Evolutionary conservation across 768 basidiomycete species (phyloP).

Genomic region (Collybia mongolica): DNA sequence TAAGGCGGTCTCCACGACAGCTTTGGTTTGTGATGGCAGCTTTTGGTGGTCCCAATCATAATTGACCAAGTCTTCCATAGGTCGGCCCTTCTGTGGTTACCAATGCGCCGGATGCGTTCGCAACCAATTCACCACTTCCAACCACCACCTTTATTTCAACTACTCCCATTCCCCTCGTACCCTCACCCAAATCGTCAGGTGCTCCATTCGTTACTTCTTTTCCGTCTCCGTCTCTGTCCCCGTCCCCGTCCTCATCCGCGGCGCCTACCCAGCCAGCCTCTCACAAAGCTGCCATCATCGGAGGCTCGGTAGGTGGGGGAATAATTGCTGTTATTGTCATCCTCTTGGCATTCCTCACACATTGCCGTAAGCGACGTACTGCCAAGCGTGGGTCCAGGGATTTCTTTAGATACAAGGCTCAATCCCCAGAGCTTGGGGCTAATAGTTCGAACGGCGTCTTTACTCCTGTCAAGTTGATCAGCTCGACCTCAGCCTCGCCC

Average conservation of each 20-base stretch:
- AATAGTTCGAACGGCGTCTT: not conserved
- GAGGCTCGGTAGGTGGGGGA: constrained; percentile 20
- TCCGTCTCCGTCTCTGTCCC: not conserved
- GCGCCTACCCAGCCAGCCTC: not conserved
- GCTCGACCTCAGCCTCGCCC: not conserved
- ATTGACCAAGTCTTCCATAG: constrained; percentile 13
- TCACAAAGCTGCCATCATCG: constrained; percentile 16
- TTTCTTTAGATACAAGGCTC: constrained; percentile 14
- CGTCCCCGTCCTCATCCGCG: not conserved
- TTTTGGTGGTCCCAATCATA: not conserved
- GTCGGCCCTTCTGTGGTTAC: constrained; percentile 20
- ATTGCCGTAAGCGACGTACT: constrained; percentile 7
- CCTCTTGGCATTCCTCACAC: constrained; percentile 6
- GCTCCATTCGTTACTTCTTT: not conserved
- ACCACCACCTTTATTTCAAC: constrained; percentile 3
- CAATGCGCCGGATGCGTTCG: constrained; percentile 33
- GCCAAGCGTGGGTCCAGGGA: constrained; percentile 8
- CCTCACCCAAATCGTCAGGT: not conserved
- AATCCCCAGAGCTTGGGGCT: constrained; percentile 2
- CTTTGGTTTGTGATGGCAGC: constrained; percentile 18
- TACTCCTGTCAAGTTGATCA: not conserved
- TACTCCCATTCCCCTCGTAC: no score
- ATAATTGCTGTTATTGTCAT: constrained; percentile 9
- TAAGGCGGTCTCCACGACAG: constrained; percentile 21
- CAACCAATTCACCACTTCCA: constrained; percentile 21